Base-by-base conservation (phyloP, 495 filamentous ascomycete genomes). In the Evernia prunastri region DNA sequence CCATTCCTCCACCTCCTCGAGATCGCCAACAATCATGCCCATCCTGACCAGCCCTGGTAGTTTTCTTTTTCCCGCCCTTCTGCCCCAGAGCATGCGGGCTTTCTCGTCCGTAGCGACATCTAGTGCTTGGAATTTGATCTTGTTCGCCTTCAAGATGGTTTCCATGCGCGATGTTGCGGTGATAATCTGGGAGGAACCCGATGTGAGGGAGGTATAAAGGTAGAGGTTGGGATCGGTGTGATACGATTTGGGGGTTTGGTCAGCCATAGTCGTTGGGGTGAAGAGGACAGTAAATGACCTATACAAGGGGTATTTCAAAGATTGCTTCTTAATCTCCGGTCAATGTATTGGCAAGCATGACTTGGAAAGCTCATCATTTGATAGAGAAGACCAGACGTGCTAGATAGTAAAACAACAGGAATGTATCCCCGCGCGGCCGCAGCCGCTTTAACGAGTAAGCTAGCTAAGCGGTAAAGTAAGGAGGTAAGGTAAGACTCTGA, bases 1-100 rank as follows among this genome's bases (percentile, higher is more conserved):
- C 95, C 95, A 97, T 72, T 97, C 94, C 78, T 98, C 94, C 62
- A 96, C 83, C 71, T 97, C 84, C 63, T 96, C 90, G 29, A 96
- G 79, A 72, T 97, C 94, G 61, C 89, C 94, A 58, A 98, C 72
- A 4, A 99, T 85, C 67, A 86, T 75, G 20, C 93, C 92, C 79
- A 87, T 87, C 77, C 93, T 92, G 36, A 97, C 92, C 53, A 99
- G 72, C 4, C 89, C 89, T 0, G 94, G 94, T 47, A 99, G 77
- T 74, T 96, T 96, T 74, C 86, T 87, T 66, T 82, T 78, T 64
- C 88, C 87, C 58, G 87, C 88, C 61, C 93, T 82, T 53, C 93
- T 84, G 29, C 89, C 86, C 90, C 90, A 99, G 63, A 99, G 80
- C 81, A 89, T 91, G 63, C 90, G 86, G 54, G 95, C 95, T 65